Conservation (phyloP, 306 rosid species). For the Argentina anserina region DNA sequence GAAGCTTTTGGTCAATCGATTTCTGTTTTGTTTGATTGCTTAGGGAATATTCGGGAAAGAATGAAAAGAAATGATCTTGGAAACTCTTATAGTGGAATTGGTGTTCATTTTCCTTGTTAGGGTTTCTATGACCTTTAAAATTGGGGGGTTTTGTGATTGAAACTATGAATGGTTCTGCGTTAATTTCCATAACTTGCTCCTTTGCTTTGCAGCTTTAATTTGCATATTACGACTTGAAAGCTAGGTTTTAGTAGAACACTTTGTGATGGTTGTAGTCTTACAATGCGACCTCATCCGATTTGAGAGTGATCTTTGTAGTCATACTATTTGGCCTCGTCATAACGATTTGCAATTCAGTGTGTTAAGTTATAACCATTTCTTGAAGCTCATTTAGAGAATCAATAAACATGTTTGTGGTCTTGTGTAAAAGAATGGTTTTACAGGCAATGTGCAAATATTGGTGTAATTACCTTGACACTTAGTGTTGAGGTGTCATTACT, state of each 20-base stretch:
- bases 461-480: background rate
- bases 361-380: background rate
- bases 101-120: background rate
- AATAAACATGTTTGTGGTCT: background rate
- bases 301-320: background rate
- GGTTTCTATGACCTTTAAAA: background rate
- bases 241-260: background rate
- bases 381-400: conserved; percentile 6
- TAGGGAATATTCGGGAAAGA: background rate
- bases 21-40: background rate
- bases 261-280: background rate
- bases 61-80: background rate
- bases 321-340: background rate
- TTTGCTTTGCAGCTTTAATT: background rate
- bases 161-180: background rate
- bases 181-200: background rate
- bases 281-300: background rate
- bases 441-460: background rate
- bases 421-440: background rate
- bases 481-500: background rate
- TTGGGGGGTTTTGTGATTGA: background rate
- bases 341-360: background rate
- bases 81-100: background rate
- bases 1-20: background rate
- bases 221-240: background rate